phyloP scores from a whole-genome alignment of 108 stramenopile genomes.

The Cyclotella choctawhatcheeana region DNA sequence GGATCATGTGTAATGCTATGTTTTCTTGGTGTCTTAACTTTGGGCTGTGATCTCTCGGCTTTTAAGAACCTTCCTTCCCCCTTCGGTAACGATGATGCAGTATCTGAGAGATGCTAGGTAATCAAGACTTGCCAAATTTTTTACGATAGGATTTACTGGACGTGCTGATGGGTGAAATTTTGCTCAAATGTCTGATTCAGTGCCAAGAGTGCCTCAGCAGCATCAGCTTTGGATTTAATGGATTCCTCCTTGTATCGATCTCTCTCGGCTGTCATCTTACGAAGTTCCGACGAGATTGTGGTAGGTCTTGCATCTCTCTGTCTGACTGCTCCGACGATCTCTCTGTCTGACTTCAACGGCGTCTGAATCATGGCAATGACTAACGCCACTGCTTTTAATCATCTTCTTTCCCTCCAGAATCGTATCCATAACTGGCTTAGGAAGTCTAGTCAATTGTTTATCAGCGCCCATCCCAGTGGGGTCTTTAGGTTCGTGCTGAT shows the following conservation, averaged over 20 bases:
- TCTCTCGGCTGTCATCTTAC: neutral
- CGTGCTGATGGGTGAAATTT: neutral
- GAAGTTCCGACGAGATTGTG: neutral
- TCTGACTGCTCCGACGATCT: no score
- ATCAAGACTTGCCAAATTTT: neutral
- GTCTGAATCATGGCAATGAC: neutral
- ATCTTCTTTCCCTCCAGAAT: neutral
- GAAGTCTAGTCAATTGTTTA: neutral
- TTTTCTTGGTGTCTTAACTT: neutral
- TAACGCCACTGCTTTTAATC: neutral
- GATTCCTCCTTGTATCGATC: neutral
- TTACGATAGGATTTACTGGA: constrained; percentile 10
- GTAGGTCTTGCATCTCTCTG: neutral
- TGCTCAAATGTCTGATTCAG: constrained; percentile 22
- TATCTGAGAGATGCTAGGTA: neutral
- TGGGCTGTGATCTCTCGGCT: neutral
- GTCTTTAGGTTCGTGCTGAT: neutral
- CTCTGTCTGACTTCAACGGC: no score
- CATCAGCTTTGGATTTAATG: neutral
- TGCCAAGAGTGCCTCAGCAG: neutral
- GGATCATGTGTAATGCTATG: neutral
- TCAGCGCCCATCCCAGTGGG: neutral
- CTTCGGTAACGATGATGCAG: neutral
- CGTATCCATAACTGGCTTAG: no score
- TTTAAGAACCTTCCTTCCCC: neutral